A percentile compares a stretch with the other conserved stretches of the same genome.
phyloP scores from a whole-genome alignment of 768 basidiomycete genomes.

The Podaxis sp. region DNA sequence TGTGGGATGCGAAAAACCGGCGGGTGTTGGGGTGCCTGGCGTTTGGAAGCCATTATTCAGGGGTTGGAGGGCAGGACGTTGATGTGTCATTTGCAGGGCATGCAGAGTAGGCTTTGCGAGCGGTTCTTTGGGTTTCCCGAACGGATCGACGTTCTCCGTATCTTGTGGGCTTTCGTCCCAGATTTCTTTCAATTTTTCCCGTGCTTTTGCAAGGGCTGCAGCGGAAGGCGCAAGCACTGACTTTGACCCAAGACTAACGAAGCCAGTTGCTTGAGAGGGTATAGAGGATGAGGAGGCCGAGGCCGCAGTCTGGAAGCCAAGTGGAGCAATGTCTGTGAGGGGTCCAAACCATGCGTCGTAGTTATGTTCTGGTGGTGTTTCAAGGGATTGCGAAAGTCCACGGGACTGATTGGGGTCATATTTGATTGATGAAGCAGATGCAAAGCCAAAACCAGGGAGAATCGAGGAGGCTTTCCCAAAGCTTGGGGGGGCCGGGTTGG shows the following conservation, averaged over 20 bases:
- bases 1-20: constrained; percentile 21
- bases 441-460: constrained; percentile 23
- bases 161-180: constrained; percentile 15
- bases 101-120: constrained; percentile 16
- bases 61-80: constrained; percentile 31
- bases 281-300: constrained; percentile 13
- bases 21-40: constrained; percentile 38
- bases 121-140: background rate
- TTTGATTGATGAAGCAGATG: constrained; percentile 17
- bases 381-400: constrained; percentile 35
- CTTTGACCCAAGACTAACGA: constrained; percentile 1
- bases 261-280: constrained; percentile 8
- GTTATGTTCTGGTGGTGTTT: constrained; percentile 33
- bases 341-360: constrained; percentile 49
- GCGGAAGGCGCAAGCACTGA: constrained; percentile 41
- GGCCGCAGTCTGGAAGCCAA: constrained; percentile 32
- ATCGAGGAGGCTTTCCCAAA: background rate
- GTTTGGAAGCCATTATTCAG: constrained; percentile 32
- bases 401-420: constrained; percentile 9
- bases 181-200: constrained; percentile 42
- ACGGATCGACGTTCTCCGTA: constrained; percentile 19
- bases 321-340: constrained; percentile 20
- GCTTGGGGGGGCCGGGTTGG: background rate
- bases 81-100: constrained; percentile 19
- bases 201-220: constrained; percentile 49